phyloP scores from a whole-genome alignment of 345 rosid species.

The Draba incana region DNA sequence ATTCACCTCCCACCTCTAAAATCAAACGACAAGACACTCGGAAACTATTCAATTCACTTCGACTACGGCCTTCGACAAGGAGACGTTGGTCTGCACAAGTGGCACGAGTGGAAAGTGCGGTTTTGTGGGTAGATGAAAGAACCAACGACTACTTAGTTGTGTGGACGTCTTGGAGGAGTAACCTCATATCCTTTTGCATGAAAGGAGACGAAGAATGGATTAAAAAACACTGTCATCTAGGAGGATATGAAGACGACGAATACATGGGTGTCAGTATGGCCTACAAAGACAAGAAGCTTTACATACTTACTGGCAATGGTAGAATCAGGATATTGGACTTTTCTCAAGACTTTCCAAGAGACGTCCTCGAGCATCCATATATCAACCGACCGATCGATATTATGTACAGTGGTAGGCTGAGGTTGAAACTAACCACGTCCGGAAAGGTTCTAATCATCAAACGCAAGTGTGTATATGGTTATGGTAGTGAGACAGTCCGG shows the following conservation, averaged over 20 bases:
- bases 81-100: too few species aligned
- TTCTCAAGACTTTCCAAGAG: constrained; percentile 1
- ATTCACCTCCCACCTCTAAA: constrained; percentile 3
- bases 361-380: neutral
- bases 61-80: too few species aligned
- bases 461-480: too few species aligned
- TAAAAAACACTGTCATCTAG: neutral
- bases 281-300: constrained; percentile 1
- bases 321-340: constrained; percentile 4
- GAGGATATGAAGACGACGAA: too few species aligned
- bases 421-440: neutral
- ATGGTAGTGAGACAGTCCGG: neutral
- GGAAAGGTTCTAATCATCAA: neutral
- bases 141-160: constrained; percentile 4
- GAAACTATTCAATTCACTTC: too few species aligned
- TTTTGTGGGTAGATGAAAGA: constrained; percentile 6
- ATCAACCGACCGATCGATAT: too few species aligned
- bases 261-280: too few species aligned
- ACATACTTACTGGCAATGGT: neutral
- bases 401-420: too few species aligned
- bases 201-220: neutral
- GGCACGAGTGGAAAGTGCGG: neutral
- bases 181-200: neutral
- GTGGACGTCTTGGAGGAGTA: neutral
- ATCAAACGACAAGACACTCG: too few species aligned